These are phyloP conservation scores for Amoeboaphelidium protococcarum DNA, from an alignment of 371 early-diverging fungal species.

Conservation along the genomic window DNA sequence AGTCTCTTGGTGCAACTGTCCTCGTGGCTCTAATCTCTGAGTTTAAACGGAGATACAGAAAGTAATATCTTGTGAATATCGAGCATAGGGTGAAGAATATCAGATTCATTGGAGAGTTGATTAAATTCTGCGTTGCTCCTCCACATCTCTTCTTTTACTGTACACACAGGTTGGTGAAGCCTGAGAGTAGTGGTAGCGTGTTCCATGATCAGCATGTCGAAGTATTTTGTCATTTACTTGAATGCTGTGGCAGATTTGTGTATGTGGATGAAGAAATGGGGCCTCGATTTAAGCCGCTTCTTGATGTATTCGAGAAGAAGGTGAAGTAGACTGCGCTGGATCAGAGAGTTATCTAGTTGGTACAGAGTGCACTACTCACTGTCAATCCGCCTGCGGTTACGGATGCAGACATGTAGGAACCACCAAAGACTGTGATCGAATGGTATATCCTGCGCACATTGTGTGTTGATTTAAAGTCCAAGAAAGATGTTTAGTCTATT, in stretches of 20 bases:
- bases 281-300: conserved; percentile 9
- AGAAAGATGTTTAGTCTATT: too few relatives aligned
- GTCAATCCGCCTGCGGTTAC: neutral
- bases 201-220: conserved; percentile 57
- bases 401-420: conserved; percentile 10
- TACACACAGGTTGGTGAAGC: conserved; percentile 47
- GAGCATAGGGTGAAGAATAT: conserved; percentile 57
- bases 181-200: conserved; percentile 9
- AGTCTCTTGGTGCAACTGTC: conserved; percentile 46
- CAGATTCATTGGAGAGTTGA: conserved; percentile 60
- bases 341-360: conserved; percentile 40
- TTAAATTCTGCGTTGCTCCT: conserved; percentile 67
- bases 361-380: conserved; percentile 44
- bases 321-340: conserved; percentile 55
- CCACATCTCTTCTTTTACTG: conserved; percentile 47
- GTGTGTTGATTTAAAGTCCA: too few relatives aligned
- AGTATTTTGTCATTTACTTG: conserved; percentile 48
- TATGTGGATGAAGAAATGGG: conserved; percentile 39
- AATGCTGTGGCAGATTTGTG: conserved; percentile 69
- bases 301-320: conserved; percentile 69
- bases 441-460: conserved; percentile 59
- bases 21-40: conserved; percentile 28
- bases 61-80: conserved; percentile 32
- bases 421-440: conserved; percentile 43
- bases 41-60: conserved; percentile 36